Evolutionary conservation across 257 asterid genomes (phyloP), one percentile per base, ranked within the genome.

Genomic region (Solanum virginianum): DNA sequence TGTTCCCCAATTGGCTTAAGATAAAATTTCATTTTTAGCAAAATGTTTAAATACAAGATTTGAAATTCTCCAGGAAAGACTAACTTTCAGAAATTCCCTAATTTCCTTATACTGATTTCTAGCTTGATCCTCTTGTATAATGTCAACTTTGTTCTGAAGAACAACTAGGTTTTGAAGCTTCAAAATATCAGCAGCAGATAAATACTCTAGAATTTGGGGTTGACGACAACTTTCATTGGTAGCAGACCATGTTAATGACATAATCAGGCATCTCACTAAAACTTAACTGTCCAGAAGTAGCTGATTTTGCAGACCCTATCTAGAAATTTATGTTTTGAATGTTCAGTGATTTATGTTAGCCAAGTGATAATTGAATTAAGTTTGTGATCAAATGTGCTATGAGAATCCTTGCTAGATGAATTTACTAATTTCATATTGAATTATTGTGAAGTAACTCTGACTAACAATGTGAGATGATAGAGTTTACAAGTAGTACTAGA

Each of bases 161-260:
- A 96, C 93, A 16, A 96, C 94, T 55, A 96, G 92, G 86, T 95
- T 94, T 81, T 95, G 90, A 81, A 96, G 98, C 22, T 94, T 98
- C 99, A 96, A 93, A 68, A 95, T 95, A 84, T 96, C 99, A 87
- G 95, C 91, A 81, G 96, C 97, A 88, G 98, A 98, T 81, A 94
- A 92, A 83, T 95, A 98, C 84, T 96, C 99, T 32, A 95, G 92
- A 24, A 98, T 96, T 89, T 96, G 99, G 88, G 99, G 99, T 84
- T 96, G 98, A 41, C 96, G 98, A 86, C 97, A 95, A 62, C 95
- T 94, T 86, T 94, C 97, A 80, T 95, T 95, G 82, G 98, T 98
- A 72, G 97, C 98, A 32, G 88, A 85, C 16, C 13, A 89, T 29
- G 22, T 45, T 8, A 36, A 54, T 59, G n/a, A 89, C 51, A 32